Base-by-base conservation (phyloP, 345 rosid species). In the Schrenkiella parvula region DNA sequence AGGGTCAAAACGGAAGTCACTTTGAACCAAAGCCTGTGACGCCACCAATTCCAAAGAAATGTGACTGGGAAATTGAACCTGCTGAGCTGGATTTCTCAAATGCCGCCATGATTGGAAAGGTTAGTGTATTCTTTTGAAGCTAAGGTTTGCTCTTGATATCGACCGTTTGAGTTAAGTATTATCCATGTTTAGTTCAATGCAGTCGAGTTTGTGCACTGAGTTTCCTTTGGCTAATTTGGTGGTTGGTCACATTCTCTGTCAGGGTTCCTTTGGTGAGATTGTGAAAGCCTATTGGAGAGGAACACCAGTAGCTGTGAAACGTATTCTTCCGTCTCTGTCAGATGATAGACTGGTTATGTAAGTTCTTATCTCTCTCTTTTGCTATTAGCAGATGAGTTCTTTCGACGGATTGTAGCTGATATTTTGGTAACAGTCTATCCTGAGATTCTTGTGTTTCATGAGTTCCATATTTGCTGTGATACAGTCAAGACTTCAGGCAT, bases 241-340 rank as follows among this genome's bases (percentile, higher is more conserved):
- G 55, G 34, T 28, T 80, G 61, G 21, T 66, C 53, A 51, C 51
- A 32, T 62, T 55, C 11, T 32, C 51, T 78, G 54, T 46, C 74
- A 91, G 98, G 99, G 99, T 17, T 95, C 99, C 31, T 95, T 95
- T 81, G 99, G 99, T 70, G 99, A 95, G 85, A 95, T 95, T 80
- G 84, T 86, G 74, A 95, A 82, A 82, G 98, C 98, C 42, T 68
- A 48, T 76, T 95, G 99, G 99, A 93, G 98, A 79, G 99, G 99
- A 79, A 95, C 99, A 58, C 98, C 99, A 0, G 98, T 95, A 28
- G 99, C 99, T 53, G 82, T 95, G 42, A 95, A 95, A 77, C 95
- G 97, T 68, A 95, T 95, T 74, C 96, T 95, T 75, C 99, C 99
- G 18, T 88, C 95, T 41, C 97, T 95, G 46, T 95, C 97, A 58